Percentiles rank a stretch among this genome's conserved stretches.
Conservation (phyloP, 805 yeast species). For the Hanseniaspora vineae region DNA sequence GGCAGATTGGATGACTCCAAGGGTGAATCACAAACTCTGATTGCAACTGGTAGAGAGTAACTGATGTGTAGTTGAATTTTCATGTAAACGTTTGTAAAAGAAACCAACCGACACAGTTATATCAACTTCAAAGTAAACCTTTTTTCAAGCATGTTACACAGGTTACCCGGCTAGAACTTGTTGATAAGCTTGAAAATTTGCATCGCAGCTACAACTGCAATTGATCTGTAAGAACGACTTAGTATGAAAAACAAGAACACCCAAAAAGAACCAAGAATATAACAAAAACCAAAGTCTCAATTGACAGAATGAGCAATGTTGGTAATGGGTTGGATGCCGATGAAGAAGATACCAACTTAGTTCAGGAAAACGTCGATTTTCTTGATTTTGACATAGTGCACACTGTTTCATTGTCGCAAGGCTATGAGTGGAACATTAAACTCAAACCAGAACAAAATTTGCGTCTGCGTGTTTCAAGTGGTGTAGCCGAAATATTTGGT, state of each 20-base stretch:
- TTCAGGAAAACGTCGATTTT: background rate
- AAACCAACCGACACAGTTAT: too few relatives aligned
- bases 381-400: conserved; percentile 9
- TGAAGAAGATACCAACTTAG: background rate
- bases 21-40: conserved; percentile 7
- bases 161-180: background rate
- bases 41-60: conserved; percentile 11
- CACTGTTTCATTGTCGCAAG: conserved; percentile 11
- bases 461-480: conserved; percentile 32
- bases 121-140: too few relatives aligned
- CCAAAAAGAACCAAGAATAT: background rate
- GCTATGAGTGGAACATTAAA: conserved; percentile 22
- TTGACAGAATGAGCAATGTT: background rate
- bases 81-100: background rate
- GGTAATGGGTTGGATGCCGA: background rate
- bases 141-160: too few relatives aligned
- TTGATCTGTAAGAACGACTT: too few relatives aligned
- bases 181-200: too few relatives aligned
- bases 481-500: conserved; percentile 84
- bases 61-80: background rate
- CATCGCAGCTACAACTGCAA: too few relatives aligned
- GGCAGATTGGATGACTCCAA: conserved; percentile 8
- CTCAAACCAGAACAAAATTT: conserved; percentile 28
- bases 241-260: too few relatives aligned
- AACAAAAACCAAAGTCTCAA: background rate